Conservation (phyloP, 208 protist genomes). For the Acanthamoeba castellanii region DNA sequence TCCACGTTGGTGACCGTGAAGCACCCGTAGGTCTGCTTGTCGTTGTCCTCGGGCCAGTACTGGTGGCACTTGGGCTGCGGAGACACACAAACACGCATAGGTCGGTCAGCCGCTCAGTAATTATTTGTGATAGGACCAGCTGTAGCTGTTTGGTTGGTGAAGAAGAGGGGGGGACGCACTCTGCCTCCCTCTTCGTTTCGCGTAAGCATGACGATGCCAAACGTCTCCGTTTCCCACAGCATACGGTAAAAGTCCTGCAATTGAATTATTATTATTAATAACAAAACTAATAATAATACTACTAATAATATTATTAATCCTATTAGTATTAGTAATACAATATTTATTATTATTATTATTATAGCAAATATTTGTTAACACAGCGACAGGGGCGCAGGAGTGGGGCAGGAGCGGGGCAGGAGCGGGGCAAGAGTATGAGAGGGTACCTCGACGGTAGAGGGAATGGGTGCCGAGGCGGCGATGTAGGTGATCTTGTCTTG, state of each 20-base stretch:
- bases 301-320: background rate
- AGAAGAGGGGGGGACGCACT: background rate
- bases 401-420: no score
- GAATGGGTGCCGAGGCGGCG: constrained; percentile 48
- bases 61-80: constrained; percentile 41
- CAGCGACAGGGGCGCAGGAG: background rate
- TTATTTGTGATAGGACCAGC: no score
- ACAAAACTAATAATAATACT: background rate
- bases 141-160: background rate
- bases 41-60: constrained; percentile 40
- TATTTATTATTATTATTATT: no score
- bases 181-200: constrained; percentile 16
- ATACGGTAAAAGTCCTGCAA: constrained; percentile 51
- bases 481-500: constrained; percentile 33
- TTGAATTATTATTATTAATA: background rate
- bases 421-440: no score
- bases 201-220: constrained; percentile 54
- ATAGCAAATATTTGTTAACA: background rate
- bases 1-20: constrained; percentile 3
- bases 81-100: background rate
- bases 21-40: background rate
- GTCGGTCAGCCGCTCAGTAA: background rate
- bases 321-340: background rate
- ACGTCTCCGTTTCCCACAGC: constrained; percentile 45
- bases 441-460: constrained; percentile 25